These are phyloP conservation scores for Mycena vitilis DNA, from an alignment of 768 basidiomycete species.

Conservation along the genomic window DNA sequence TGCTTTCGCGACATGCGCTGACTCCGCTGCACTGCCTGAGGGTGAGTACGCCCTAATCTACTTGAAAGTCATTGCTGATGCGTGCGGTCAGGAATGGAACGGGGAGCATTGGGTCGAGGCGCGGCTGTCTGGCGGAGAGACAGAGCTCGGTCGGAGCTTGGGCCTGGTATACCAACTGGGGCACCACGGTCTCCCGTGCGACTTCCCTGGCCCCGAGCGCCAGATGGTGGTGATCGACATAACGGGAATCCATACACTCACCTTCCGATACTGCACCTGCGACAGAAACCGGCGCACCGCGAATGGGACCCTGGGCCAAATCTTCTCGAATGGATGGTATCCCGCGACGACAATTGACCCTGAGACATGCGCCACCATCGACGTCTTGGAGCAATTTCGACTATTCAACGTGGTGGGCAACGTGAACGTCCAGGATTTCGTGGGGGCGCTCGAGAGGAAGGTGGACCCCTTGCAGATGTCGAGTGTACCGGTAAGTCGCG, in stretches of 20 bases:
- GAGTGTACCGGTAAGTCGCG: conserved; percentile 9
- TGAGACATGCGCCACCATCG: conserved; percentile 27
- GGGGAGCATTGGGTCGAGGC: conserved; percentile 1
- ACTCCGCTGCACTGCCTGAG: conserved; percentile 13
- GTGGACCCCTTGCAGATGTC: not conserved
- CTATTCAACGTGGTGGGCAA: conserved; percentile 31
- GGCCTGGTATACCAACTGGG: conserved; percentile 18
- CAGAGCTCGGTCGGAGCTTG: not conserved
- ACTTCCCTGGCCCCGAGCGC: not conserved
- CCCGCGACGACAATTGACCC: conserved; percentile 32
- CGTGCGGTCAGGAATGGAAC: conserved; percentile 27
- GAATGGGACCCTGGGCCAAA: not conserved
- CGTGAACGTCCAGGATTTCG: conserved; percentile 23
- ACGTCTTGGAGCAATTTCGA: conserved; percentile 18
- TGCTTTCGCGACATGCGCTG: not conserved
- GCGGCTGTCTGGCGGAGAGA: not conserved
- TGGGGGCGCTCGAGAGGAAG: conserved; percentile 5
- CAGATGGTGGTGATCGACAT: conserved; percentile 27
- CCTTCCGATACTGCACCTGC: conserved; percentile 16
- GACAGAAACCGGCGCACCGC: not conserved
- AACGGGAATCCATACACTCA: conserved; percentile 10
- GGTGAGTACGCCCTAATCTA: not conserved
- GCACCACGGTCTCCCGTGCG: conserved; percentile 3
- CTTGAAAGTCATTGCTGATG: too few relatives aligned
- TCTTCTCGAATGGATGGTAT: conserved; percentile 20